Evolutionary conservation across 1,284 basidiomycete species (phyloP).

Genomic region (Sphagnurus paluster): DNA sequence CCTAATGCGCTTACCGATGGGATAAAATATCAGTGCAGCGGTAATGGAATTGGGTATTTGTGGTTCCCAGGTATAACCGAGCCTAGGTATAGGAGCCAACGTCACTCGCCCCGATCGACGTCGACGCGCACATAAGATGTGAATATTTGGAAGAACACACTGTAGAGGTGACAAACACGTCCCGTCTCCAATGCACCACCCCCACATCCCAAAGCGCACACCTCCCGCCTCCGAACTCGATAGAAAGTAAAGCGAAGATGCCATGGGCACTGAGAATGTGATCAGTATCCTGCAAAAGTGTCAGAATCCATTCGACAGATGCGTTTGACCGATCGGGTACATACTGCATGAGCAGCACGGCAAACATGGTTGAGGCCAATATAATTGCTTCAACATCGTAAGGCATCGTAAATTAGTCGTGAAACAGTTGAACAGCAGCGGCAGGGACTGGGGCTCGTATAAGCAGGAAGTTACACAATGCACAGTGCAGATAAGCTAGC

Average conservation of each 20-base stretch:
- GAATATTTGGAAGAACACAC: conserved; percentile 16
- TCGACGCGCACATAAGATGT: too few species aligned
- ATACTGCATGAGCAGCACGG: conserved; percentile 15
- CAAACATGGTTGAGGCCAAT: conserved; percentile 7
- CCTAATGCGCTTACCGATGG: conserved; percentile 26
- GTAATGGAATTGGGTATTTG: conserved; percentile 32
- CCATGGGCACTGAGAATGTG: conserved; percentile 32
- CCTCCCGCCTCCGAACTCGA: conserved; percentile 33
- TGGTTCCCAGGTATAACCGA: conserved; percentile 37
- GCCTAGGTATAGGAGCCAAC: conserved; percentile 18
- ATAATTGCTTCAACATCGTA: conserved; percentile 9
- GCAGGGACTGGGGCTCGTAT: too few species aligned
- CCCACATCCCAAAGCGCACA: conserved; percentile 38
- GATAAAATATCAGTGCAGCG: conserved; percentile 32
- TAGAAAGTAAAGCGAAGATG: conserved; percentile 32
- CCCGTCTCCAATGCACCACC: conserved; percentile 35
- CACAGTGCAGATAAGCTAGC: too few species aligned
- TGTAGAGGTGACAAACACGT: conserved; percentile 26
- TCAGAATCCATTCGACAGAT: neutral
- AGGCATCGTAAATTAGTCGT: conserved; percentile 2
- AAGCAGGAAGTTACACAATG: too few species aligned
- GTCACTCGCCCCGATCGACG: neutral
- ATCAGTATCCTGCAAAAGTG: conserved; percentile 26
- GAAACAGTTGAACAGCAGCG: too few species aligned
- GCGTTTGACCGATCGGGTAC: neutral